phyloP scores from a whole-genome alignment of 805 yeast species.

The Hanseniaspora jakobsenii region DNA sequence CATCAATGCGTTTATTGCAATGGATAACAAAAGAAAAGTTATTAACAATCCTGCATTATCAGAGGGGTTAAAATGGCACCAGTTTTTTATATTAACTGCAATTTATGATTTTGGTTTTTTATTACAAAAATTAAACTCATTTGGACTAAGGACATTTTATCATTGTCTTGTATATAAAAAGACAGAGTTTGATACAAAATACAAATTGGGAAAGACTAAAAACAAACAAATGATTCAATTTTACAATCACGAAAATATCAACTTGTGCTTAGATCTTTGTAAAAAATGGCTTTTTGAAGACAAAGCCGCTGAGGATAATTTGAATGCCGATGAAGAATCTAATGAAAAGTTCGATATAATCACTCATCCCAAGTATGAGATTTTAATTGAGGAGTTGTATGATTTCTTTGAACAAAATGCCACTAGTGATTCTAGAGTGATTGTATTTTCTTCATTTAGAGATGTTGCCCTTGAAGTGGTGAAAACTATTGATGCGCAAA shows the following conservation, averaged over 20 bases:
- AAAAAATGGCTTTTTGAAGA: conserved; percentile 3
- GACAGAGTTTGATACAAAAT: conserved; percentile 47
- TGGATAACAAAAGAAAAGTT: conserved; percentile 55
- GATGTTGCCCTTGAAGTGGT: conserved; percentile 85
- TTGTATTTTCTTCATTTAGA: conserved; percentile 77
- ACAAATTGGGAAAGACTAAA: conserved; percentile 46
- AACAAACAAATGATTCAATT: conserved; percentile 53
- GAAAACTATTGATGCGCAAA: conserved; percentile 40
- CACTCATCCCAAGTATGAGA: conserved; percentile 65
- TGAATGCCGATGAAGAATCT: not conserved
- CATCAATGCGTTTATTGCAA: conserved; percentile 57
- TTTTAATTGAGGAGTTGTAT: conserved; percentile 43
- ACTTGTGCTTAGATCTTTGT: conserved; percentile 8
- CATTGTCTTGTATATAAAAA: conserved; percentile 50
- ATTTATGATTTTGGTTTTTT: conserved; percentile 64
- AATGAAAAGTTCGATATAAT: conserved; percentile 17
- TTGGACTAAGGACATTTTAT: conserved; percentile 72
- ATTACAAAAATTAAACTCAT: conserved; percentile 55
- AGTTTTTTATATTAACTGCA: conserved; percentile 47
- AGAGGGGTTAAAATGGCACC: conserved; percentile 66
- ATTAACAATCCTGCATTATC: conserved; percentile 41
- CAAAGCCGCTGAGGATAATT: not conserved
- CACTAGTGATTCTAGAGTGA: conserved; percentile 52
- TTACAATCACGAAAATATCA: conserved; percentile 32
- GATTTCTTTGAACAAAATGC: conserved; percentile 36